These are phyloP conservation scores for Fraxinus platypoda DNA, from an alignment of 305 asterid genomes.

Conservation along the genomic window DNA sequence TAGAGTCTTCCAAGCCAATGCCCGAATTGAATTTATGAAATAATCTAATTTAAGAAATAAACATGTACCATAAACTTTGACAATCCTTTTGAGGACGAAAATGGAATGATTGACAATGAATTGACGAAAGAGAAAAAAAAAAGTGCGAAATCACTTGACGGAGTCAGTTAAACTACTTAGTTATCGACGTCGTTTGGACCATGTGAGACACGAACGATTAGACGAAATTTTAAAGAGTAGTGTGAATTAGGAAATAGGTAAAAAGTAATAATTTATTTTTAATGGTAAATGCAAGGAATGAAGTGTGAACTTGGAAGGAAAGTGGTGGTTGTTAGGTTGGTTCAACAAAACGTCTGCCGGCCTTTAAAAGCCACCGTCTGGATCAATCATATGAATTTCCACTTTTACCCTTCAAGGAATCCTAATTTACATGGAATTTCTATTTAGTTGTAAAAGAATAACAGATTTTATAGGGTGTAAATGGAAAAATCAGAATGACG, in stretches of 20 bases:
- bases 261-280: neutral
- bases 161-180: neutral
- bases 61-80: neutral
- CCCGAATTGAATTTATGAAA: neutral
- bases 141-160: neutral
- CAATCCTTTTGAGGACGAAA: neutral
- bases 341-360: constrained; percentile 62
- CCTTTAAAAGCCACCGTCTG: constrained; percentile 37
- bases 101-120: neutral
- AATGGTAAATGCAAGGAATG: constrained; percentile 35
- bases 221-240: neutral
- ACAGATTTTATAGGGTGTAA: constrained; percentile 2
- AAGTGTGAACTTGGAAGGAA: constrained; percentile 43
- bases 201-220: neutral
- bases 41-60: neutral
- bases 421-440: neutral
- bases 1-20: neutral
- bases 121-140: neutral
- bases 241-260: constrained; percentile 24
- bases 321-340: constrained; percentile 62
- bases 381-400: neutral
- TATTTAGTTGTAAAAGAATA: neutral
- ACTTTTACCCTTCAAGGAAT: constrained; percentile 23
- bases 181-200: neutral
- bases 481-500: constrained; percentile 15